Evolutionary conservation across 2,329 filamentous ascomycete species (phyloP).

Genomic region (Zymoseptoria passerinii): DNA sequence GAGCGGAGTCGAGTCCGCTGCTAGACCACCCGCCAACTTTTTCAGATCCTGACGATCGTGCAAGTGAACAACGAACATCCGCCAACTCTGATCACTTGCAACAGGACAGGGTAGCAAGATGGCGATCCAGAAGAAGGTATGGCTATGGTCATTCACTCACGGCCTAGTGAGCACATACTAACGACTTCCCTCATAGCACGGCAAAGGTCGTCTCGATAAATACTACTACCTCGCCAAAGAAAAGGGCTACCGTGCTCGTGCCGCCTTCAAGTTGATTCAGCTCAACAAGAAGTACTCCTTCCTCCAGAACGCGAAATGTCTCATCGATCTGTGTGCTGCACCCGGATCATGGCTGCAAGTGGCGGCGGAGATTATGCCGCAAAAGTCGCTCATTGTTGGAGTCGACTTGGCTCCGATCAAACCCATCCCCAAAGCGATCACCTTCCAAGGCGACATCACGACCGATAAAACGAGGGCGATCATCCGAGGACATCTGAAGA

Average conservation of each 20-base stretch:
- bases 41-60: not conserved
- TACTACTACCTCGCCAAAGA: constrained; percentile 99
- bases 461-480: constrained; percentile 92
- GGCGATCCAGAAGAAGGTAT: not conserved
- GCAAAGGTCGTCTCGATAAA: constrained; percentile 96
- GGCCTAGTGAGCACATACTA: not conserved
- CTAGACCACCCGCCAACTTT: not conserved
- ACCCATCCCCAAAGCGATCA: constrained; percentile 84
- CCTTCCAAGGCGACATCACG: constrained; percentile 96
- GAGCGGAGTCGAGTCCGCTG: not conserved
- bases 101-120: not conserved
- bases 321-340: constrained; percentile 94
- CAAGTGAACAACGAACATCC: not conserved
- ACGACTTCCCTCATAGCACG: constrained; percentile 51
- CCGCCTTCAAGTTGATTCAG: constrained; percentile 96
- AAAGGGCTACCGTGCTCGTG: constrained; percentile 91
- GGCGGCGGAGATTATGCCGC: constrained; percentile 88
- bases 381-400: constrained; percentile 81
- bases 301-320: constrained; percentile 89
- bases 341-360: constrained; percentile 97
- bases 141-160: not conserved
- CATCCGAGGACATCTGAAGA: constrained; percentile 82
- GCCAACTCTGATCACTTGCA: not conserved
- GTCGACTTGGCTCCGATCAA: constrained; percentile 95
- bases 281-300: constrained; percentile 99